Percentiles rank a stretch among this genome's conserved stretches.
phyloP scores from a whole-genome alignment of 495 filamentous ascomycete genomes.

The Aspergillus diversus region DNA sequence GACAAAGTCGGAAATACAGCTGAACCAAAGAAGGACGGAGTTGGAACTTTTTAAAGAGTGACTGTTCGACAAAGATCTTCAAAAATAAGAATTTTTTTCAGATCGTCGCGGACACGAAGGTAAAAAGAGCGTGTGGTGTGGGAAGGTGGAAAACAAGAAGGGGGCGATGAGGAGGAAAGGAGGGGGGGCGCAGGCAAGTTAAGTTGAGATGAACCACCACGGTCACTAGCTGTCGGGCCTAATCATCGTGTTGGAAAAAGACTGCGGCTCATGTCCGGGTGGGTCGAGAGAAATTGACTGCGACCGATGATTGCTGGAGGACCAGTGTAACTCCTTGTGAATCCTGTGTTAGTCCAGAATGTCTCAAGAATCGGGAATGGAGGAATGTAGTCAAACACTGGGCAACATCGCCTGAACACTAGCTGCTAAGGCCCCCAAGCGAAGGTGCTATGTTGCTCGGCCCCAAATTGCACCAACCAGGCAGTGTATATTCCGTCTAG shows the following conservation, averaged over 20 bases:
- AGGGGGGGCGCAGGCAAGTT: slow-evolving; percentile 22
- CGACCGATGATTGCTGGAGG: neutral
- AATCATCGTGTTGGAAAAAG: slow-evolving; percentile 16
- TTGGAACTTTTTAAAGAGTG: slow-evolving; percentile 12
- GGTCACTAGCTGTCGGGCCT: slow-evolving; percentile 6
- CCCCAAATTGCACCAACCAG: neutral
- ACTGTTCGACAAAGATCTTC: neutral
- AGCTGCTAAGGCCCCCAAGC: neutral
- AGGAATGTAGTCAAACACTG: neutral
- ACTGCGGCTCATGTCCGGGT: slow-evolving; percentile 24
- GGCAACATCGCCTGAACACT: neutral
- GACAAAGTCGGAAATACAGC: neutral
- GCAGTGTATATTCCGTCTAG: neutral
- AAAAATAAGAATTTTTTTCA: slow-evolving; percentile 24
- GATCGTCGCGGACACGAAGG: slow-evolving; percentile 28
- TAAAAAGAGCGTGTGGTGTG: slow-evolving; percentile 15
- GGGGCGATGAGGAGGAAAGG: slow-evolving; percentile 21
- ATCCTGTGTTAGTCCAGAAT: neutral
- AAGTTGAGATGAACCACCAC: slow-evolving; percentile 16
- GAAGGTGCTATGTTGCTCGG: neutral
- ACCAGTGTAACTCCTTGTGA: neutral
- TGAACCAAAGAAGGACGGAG: slow-evolving; percentile 36
- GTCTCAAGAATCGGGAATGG: neutral
- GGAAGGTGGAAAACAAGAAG: slow-evolving; percentile 19
- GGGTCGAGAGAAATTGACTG: slow-evolving; percentile 12